These are phyloP conservation scores for Alternaria hordeiaustralica DNA, from an alignment of 2,329 filamentous ascomycete genomes.

Conservation along the genomic window DNA sequence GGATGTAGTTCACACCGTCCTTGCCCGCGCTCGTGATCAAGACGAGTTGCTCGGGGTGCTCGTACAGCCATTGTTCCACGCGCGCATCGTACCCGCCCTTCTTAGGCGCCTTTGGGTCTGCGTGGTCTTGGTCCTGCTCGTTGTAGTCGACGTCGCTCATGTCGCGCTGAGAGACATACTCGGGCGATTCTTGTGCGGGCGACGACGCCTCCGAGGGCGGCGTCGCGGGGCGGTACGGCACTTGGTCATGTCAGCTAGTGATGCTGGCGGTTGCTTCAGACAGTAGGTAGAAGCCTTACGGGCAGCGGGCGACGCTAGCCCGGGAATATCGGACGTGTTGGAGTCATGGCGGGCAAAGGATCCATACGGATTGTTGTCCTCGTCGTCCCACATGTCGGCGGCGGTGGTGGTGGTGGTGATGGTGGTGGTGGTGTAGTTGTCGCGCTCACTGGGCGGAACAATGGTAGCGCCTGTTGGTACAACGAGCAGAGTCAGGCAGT, in stretches of 20 bases:
- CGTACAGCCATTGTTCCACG: conserved; percentile 96
- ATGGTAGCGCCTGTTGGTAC: neutral
- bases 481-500: neutral
- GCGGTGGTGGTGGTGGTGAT: neutral
- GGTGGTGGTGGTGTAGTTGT: neutral
- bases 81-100: conserved; percentile 92
- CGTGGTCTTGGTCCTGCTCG: conserved; percentile 56
- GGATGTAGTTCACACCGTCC: conserved; percentile 90
- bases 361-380: conserved; percentile 97
- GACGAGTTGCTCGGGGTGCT: conserved; percentile 88
- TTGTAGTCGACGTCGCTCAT: conserved; percentile 66
- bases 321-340: conserved; percentile 67
- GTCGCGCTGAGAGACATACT: conserved; percentile 61
- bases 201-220: conserved; percentile 76
- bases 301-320: conserved; percentile 48
- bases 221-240: conserved; percentile 61
- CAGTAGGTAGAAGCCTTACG: conserved; percentile 36
- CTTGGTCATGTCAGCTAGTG: conserved; percentile 25
- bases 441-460: neutral
- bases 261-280: neutral
- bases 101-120: conserved; percentile 60
- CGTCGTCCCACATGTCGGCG: conserved; percentile 90
- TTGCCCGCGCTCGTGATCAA: conserved; percentile 95
- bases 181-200: conserved; percentile 69
- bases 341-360: conserved; percentile 90